Conservation (phyloP, 495 filamentous ascomycete genomes). For the Cercophora scortea region DNA sequence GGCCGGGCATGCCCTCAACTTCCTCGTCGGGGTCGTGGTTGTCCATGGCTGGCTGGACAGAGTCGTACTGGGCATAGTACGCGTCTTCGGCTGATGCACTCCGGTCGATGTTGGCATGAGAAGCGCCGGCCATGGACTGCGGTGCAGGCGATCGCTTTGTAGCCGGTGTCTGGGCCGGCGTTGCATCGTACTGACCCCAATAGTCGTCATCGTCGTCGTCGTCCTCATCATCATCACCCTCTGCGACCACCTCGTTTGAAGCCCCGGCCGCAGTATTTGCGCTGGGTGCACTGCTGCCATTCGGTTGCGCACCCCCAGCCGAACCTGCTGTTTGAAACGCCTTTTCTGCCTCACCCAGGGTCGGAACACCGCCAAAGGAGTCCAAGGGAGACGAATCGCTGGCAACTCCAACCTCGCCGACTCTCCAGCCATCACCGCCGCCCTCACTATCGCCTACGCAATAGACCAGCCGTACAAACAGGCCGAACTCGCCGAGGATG, state of each 20-base stretch:
- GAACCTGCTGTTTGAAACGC: constrained; percentile 26
- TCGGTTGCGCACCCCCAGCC: constrained; percentile 1
- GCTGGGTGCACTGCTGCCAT: background rate
- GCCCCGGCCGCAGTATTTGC: constrained; percentile 5
- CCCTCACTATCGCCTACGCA: constrained; percentile 55
- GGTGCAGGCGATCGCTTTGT: constrained; percentile 55
- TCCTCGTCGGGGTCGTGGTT: constrained; percentile 71
- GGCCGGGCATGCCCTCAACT: constrained; percentile 20
- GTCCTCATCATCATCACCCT: constrained; percentile 30
- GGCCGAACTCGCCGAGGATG: constrained; percentile 42
- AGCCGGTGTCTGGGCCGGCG: constrained; percentile 68
- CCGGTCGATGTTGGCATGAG: constrained; percentile 10
- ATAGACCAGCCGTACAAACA: constrained; percentile 47
- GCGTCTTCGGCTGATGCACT: constrained; percentile 52
- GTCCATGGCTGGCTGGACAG: constrained; percentile 88
- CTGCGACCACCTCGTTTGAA: constrained; percentile 2
- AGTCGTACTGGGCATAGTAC: constrained; percentile 81
- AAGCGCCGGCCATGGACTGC: constrained; percentile 7
- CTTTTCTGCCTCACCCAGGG: constrained; percentile 35
- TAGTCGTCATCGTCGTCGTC: constrained; percentile 86
- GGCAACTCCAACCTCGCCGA: constrained; percentile 66
- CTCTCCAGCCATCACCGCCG: constrained; percentile 67
- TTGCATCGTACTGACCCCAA: constrained; percentile 90
- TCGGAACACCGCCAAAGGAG: constrained; percentile 30
- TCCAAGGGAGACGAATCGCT: constrained; percentile 36